Evolutionary conservation across 208 protist species (phyloP), one percentile per base, ranked within the genome.

Genomic region (Leishmania tarentolae): DNA sequence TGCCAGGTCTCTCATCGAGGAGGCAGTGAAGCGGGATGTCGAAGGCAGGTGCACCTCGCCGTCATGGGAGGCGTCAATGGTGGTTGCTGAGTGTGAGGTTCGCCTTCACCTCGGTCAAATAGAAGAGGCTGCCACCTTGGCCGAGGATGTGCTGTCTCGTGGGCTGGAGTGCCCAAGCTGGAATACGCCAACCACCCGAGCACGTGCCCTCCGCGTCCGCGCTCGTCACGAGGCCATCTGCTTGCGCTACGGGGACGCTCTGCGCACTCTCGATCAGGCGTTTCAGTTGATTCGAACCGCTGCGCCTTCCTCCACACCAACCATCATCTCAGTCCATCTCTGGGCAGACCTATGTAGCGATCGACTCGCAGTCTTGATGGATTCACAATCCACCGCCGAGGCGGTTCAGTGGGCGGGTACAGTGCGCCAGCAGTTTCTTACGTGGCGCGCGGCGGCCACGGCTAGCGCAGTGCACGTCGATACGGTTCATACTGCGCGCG

Each of bases 11-110:
- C 47, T 76, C 21, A 37, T 79, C 24, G 76, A 79, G 42, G 76
- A 79, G 59, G 57, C 63, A 17, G 63, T 79, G 63, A 46, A 65
- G 44, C 37, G 76, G 24, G 61, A 72, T 40, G 24, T 71, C 5
- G 76, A 79, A 4, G 31, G 44, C 59, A 61, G n/a, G n/a, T n/a
- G 59, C n/a, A 24, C 52, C n/a, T 40, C 53, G 61, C 72, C 72
- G 5, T 42, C 82, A 46, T 87, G 76, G 72, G 76, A 88, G n/a
- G 77, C 83, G n/a, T 79, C 78, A 24, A 81, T 87, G 44, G 68
- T 95, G 13, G 68, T 95, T 40, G 65, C 66, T 63, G 88, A 91
- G 73, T 91, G 90, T 37, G 88, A 93, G 57, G 69, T 83, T 35
- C 87, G 87, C 9, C 57, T 83, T 46, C 8, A 66, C 5, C 80